Conservation (phyloP, 352 stramenopile genomes). For the Phytopythium vexans region DNA sequence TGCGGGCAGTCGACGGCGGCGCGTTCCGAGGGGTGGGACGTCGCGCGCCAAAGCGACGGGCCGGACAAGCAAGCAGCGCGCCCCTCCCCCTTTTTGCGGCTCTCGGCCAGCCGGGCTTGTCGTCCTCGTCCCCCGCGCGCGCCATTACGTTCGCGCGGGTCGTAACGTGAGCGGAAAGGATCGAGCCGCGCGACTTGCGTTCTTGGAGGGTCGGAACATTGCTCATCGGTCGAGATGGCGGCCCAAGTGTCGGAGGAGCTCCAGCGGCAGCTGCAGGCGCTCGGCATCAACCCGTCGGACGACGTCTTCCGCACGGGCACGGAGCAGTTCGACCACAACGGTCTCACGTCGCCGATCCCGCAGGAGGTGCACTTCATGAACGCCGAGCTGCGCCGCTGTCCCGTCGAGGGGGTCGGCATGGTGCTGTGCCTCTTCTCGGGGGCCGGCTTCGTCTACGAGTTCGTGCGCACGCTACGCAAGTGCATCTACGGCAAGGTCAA, state of each 20-base stretch:
- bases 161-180: too few relatives aligned
- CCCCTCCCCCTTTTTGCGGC: too few relatives aligned
- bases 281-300: slow-evolving; percentile 79
- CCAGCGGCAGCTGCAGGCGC: slow-evolving; percentile 71
- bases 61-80: too few relatives aligned
- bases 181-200: too few relatives aligned
- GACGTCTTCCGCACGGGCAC: slow-evolving; percentile 79
- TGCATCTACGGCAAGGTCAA: slow-evolving; percentile 89
- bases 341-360: slow-evolving; percentile 74
- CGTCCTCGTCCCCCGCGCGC: too few relatives aligned
- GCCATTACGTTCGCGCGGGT: too few relatives aligned
- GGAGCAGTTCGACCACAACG: slow-evolving; percentile 76
- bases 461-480: slow-evolving; percentile 82
- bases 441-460: slow-evolving; percentile 79
- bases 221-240: slow-evolving; percentile 18
- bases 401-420: slow-evolving; percentile 73
- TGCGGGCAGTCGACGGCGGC: too few relatives aligned
- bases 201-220: too few relatives aligned
- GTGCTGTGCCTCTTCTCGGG: slow-evolving; percentile 79
- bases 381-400: slow-evolving; percentile 70
- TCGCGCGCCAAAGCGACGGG: too few relatives aligned
- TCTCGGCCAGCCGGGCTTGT: too few relatives aligned
- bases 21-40: too few relatives aligned
- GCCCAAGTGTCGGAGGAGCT: slow-evolving; percentile 64
- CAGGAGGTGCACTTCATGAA: slow-evolving; percentile 88